These are phyloP conservation scores for Psophocarpus tetragonolobus DNA, from an alignment of 306 rosid species.

Conservation along the genomic window DNA sequence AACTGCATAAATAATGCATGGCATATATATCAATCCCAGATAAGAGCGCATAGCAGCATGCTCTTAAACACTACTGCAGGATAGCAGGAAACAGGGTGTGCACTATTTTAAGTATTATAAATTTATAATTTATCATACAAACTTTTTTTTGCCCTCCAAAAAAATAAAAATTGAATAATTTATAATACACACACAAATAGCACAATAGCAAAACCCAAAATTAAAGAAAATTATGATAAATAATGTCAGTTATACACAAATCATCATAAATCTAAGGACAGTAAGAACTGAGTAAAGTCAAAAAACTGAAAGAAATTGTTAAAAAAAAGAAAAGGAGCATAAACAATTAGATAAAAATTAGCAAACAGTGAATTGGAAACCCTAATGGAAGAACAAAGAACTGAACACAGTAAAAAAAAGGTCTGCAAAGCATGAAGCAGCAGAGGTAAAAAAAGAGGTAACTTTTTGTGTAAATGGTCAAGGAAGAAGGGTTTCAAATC, in stretches of 20 bases:
- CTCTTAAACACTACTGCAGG: neutral
- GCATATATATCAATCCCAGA: neutral
- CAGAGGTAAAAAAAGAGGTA: neutral
- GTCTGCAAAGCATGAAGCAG: neutral
- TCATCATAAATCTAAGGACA: neutral
- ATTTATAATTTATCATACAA: no score
- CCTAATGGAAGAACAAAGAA: neutral
- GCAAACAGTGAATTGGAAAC: neutral
- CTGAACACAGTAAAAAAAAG: neutral
- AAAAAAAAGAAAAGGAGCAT: neutral
- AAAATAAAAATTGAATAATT: neutral
- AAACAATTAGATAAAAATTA: neutral
- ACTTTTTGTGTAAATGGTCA: neutral
- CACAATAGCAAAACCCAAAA: neutral
- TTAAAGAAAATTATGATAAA: neutral
- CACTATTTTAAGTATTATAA: neutral
- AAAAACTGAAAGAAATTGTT: neutral
- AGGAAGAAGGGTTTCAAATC: neutral
- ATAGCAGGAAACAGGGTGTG: neutral
- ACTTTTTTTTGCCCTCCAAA: no score
- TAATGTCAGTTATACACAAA: neutral
- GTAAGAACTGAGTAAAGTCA: neutral
- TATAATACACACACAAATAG: neutral
- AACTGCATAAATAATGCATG: neutral
- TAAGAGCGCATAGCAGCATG: neutral